Evolutionary conservation across 2,329 filamentous ascomycete genomes (phyloP).

Genomic region (Aspergillus aculeatus): DNA sequence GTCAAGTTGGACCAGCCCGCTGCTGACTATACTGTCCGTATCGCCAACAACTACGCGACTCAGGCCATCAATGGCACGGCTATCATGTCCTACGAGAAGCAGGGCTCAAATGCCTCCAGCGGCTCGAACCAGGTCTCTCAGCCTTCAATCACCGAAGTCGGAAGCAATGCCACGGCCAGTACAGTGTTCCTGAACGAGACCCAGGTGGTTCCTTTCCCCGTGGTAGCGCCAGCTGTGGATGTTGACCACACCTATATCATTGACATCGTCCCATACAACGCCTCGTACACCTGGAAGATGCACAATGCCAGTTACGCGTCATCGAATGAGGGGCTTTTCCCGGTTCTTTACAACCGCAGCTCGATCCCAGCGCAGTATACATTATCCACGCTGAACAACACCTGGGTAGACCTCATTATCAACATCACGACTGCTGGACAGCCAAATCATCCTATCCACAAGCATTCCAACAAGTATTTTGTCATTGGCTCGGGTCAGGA

Average conservation of each 20-base stretch:
- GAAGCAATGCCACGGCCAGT: conserved; percentile 41
- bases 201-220: conserved; percentile 50
- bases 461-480: conserved; percentile 63
- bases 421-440: conserved; percentile 42
- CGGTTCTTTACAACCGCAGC: conserved; percentile 28
- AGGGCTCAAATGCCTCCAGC: neutral
- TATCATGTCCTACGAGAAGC: conserved; percentile 45
- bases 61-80: conserved; percentile 59
- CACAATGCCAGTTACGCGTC: conserved; percentile 26
- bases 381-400: conserved; percentile 41
- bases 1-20: conserved; percentile 45
- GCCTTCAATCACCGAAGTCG: conserved; percentile 53
- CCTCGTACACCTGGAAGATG: conserved; percentile 28
- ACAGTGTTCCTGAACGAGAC: conserved; percentile 49
- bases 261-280: conserved; percentile 21
- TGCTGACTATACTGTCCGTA: conserved; percentile 56
- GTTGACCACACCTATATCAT: conserved; percentile 44
- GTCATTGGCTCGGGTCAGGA: conserved; percentile 55
- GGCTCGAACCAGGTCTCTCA: conserved; percentile 21
- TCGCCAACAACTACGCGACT: conserved; percentile 49
- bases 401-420: conserved; percentile 55
- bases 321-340: conserved; percentile 23
- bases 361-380: conserved; percentile 24
- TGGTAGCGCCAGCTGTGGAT: conserved; percentile 41
- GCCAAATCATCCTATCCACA: conserved; percentile 62